Conservation (phyloP, 176 grass and related monocot genomes). For the Oryza coarctata region DNA sequence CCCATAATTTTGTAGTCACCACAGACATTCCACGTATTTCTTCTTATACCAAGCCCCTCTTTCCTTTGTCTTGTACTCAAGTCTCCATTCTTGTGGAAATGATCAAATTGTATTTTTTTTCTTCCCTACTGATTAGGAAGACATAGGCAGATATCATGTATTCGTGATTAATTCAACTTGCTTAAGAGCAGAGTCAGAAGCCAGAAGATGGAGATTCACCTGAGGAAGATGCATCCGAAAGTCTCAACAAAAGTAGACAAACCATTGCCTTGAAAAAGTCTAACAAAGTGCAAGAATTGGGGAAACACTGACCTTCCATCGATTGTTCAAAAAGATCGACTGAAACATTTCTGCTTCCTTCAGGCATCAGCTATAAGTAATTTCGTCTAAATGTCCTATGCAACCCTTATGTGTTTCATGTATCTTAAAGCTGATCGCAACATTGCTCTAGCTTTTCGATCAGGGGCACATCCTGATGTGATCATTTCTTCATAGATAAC, state of each 20-base stretch:
- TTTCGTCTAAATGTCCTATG: slow-evolving; percentile 25
- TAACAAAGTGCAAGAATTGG: not conserved
- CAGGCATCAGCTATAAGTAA: slow-evolving; percentile 14
- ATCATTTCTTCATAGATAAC: slow-evolving; percentile 97
- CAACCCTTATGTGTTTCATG: slow-evolving; percentile 67
- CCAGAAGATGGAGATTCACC: slow-evolving; percentile 19
- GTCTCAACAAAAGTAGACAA: slow-evolving; percentile 1
- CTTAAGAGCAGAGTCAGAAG: not conserved
- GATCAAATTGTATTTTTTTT: not conserved
- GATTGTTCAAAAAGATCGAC: slow-evolving; percentile 10
- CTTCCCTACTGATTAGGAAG: slow-evolving; percentile 7
- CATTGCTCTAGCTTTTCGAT: slow-evolving; percentile 95
- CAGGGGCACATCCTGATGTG: slow-evolving; percentile 82
- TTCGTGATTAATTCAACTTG: not conserved
- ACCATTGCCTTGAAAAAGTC: not conserved
- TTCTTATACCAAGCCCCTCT: not conserved
- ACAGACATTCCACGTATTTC: not conserved
- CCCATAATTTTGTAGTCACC: not conserved
- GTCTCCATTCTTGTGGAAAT: slow-evolving; percentile 7
- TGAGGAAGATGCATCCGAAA: slow-evolving; percentile 6
- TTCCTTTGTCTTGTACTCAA: not conserved
- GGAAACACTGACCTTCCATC: slow-evolving; percentile 35
- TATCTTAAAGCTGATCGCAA: slow-evolving; percentile 89
- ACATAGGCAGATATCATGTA: not conserved
- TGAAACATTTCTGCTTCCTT: not conserved